phyloP scores from a whole-genome alignment of 768 basidiomycete genomes.

The Leccinellum luteum region DNA sequence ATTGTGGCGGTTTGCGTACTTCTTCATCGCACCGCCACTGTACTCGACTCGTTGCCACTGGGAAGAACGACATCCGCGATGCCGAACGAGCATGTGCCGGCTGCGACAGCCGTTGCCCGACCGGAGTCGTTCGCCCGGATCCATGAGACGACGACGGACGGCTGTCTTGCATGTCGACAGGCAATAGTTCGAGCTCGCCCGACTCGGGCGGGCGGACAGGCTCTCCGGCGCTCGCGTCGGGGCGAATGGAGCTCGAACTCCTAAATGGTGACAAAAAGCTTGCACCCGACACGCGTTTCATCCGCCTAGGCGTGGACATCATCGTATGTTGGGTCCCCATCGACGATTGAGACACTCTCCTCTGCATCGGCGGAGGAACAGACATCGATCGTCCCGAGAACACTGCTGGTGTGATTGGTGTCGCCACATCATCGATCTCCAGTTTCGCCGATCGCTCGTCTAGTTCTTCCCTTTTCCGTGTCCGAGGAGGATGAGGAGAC shows the following conservation, averaged over 20 bases:
- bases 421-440: constrained; percentile 13
- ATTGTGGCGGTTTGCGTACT: constrained; percentile 41
- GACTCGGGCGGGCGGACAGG: constrained; percentile 6
- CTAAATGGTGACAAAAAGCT: constrained; percentile 31
- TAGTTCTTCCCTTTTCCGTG: constrained; percentile 25
- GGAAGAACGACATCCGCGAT: constrained; percentile 24
- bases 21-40: constrained; percentile 20
- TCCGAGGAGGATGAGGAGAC: constrained; percentile 25
- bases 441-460: constrained; percentile 26
- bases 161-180: constrained; percentile 22
- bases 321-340: constrained; percentile 12
- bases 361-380: constrained; percentile 5
- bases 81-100: constrained; percentile 15
- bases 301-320: constrained; percentile 14
- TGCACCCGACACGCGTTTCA: constrained; percentile 27
- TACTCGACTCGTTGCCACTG: constrained; percentile 15
- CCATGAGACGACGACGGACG: constrained; percentile 23
- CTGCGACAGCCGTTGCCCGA: constrained; percentile 12
- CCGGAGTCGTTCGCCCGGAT: constrained; percentile 13
- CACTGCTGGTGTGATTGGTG: background rate
- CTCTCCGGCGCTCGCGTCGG: constrained; percentile 13
- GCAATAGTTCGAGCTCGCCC: constrained; percentile 21
- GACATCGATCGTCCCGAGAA: constrained; percentile 6
- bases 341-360: constrained; percentile 28
- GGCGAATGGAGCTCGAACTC: constrained; percentile 6